Conservation (phyloP, 441 rosid species). For the Sinapis alba region DNA sequence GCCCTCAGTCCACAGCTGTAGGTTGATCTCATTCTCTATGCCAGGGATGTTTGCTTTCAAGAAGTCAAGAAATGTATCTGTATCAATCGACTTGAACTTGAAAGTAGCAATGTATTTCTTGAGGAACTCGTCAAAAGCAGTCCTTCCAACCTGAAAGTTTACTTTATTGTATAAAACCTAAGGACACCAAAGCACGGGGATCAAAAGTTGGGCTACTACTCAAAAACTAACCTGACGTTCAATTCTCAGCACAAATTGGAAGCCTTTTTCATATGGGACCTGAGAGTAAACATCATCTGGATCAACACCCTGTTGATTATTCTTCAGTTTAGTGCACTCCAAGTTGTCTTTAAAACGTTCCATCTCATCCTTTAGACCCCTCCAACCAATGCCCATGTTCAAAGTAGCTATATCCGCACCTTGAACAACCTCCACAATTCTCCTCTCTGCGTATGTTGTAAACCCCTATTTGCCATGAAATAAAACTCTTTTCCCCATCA, state of each 20-base stretch:
- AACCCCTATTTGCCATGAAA: conserved; percentile 59
- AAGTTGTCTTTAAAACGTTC: conserved; percentile 86
- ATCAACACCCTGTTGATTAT: conserved; percentile 75
- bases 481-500: neutral
- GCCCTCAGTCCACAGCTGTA: conserved; percentile 82
- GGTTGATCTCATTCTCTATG: conserved; percentile 76
- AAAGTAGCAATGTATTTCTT: conserved; percentile 89
- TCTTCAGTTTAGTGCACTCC: conserved; percentile 88
- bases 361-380: conserved; percentile 65
- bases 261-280: conserved; percentile 94
- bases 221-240: conserved; percentile 76
- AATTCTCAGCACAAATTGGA: conserved; percentile 83
- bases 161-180: too few species aligned
- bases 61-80: conserved; percentile 72
- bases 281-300: conserved; percentile 82
- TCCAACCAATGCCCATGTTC: conserved; percentile 93
- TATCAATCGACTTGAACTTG: conserved; percentile 94
- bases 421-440: conserved; percentile 90
- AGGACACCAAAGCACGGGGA: conserved; percentile 7
- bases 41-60: conserved; percentile 77
- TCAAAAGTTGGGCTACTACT: neutral
- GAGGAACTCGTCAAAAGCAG: conserved; percentile 81
- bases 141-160: conserved; percentile 75
- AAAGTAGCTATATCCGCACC: conserved; percentile 75
- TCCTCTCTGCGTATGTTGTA: conserved; percentile 94